Percentiles rank a stretch among this genome's conserved stretches.
phyloP scores from a whole-genome alignment of 495 filamentous ascomycete species.

The Clohesyomyces aquaticus region DNA sequence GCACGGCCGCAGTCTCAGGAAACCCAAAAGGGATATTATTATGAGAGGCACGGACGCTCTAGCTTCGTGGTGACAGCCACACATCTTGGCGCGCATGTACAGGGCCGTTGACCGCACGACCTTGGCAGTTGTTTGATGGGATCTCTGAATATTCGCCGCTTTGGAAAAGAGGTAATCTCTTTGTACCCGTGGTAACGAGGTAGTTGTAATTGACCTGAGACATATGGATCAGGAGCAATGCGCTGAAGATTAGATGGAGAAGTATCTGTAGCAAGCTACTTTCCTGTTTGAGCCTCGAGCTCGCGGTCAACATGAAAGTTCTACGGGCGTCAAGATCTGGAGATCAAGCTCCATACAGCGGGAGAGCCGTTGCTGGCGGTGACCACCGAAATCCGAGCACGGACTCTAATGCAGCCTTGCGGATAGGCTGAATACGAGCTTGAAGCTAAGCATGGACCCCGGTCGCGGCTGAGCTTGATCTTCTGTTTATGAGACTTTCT shows the following conservation, averaged over 20 bases:
- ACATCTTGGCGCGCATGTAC: not conserved
- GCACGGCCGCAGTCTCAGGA: not conserved
- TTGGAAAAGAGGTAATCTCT: not conserved
- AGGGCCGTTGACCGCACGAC: not conserved
- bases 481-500: not conserved
- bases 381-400: not conserved
- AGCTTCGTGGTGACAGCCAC: slow-evolving; percentile 1
- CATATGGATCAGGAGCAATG: not conserved
- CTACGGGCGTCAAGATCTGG: not conserved
- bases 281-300: not conserved
- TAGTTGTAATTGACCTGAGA: not conserved
- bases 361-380: not conserved
- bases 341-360: not conserved
- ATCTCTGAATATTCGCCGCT: not conserved
- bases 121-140: not conserved
- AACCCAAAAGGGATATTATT: slow-evolving; percentile 7
- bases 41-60: not conserved
- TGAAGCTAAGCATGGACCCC: not conserved
- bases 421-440: not conserved
- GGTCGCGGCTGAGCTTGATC: not conserved
- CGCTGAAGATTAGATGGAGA: not conserved
- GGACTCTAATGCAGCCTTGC: not conserved
- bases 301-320: not conserved
- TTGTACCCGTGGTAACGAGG: not conserved
- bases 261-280: not conserved